Base-by-base conservation (phyloP, 208 protist species). In the Phytomonas sp. region DNA sequence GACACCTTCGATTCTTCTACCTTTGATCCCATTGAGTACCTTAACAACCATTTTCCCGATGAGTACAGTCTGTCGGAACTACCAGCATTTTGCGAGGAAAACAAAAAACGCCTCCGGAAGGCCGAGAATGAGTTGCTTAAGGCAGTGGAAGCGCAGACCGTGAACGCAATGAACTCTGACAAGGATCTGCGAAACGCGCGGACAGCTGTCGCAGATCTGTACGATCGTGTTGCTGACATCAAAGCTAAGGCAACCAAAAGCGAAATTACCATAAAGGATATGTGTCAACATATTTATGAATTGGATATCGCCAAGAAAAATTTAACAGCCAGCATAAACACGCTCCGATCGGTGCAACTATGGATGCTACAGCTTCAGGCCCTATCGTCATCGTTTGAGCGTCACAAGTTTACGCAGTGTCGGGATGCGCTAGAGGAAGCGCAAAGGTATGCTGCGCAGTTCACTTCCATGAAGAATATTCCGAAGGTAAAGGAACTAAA, bases 221-320 rank as follows among this genome's bases (percentile, higher is more conserved):
- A 97, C 66, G 75, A 75, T 23, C 91, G 89, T 31, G 94, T 98
- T 28, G 77, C 81, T 1, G 90, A 96, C 43, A 98, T 98, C 71
- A 93, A 95, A 62, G 60, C 70, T 0, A 97, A 96, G 72, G 95
- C 96, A 6, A 88, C 86, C 23, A 82, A 98, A 70, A 97, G 87
- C 67, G 96, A 98, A 77, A 83, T 93, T 60, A 97, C 97, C 29
- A 92, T 98, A 60, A 88, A 92, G 53, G 91, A 96, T 60, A 81
- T 99, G 51, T 98, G 95, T 63, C 89, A 91, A 34, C 88, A 98
- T 75, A 98, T 99, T 68, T 84, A 91, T 66, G 80, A 89, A 62
- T 85, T 99, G 23, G 97, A 99, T 75, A 95, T 88, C 63, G 97
- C 93, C 34, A 99, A 99, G 73, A 94, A 80, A 13, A 97, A 98